Evolutionary conservation across 2,329 filamentous ascomycete genomes (phyloP), one percentile per base, ranked within the genome.

Genomic region (Diaporthe humulicola): DNA sequence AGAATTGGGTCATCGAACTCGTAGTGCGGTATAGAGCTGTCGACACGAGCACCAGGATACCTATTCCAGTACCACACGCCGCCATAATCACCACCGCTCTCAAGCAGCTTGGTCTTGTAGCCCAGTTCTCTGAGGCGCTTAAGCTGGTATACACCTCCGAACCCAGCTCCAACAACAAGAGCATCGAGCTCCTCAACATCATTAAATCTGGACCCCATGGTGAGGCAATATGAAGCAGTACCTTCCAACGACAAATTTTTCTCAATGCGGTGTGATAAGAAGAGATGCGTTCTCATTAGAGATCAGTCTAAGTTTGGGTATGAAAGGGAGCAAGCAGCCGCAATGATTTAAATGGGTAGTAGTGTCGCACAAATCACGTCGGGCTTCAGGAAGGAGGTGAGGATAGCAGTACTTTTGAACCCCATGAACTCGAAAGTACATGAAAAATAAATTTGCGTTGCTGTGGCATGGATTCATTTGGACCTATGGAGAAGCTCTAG

Each of bases 101-200:
- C 73, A 15, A 75, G 52, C 3, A 72, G 69, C 36, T 72, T 72
- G 25, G 66, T 64, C 19, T 60, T 69, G 28, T 42, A 73, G 8
- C 73, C 73, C 19, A 54, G 19, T 7, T 72, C 69, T 30, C 69
- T 54, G n/a, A 75, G n/a, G 12, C 7, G 19, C 36, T 75, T 72
- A 14, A 72, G 30, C 45, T 75, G 73, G 22, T 75, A 75, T n/a
- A 75, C 40, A 19, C 73, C 73, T 14, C 73, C 69, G 25, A 75
- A 75, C 17, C 73, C 73, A 30, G 69, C 73, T n/a, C 73, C 73
- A 19, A 75, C 73, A 50, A 75, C 45, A 17, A 75, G 52, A 15
- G 52, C 73, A 60, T 75, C 73, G 33, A 72, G 45, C n/a, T 54
- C 25, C 38, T 42, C n/a, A 5, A 61, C 57, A 30, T 64, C 17